Evolutionary conservation across 345 rosid genomes (phyloP).

Genomic region (Populus nigra): DNA sequence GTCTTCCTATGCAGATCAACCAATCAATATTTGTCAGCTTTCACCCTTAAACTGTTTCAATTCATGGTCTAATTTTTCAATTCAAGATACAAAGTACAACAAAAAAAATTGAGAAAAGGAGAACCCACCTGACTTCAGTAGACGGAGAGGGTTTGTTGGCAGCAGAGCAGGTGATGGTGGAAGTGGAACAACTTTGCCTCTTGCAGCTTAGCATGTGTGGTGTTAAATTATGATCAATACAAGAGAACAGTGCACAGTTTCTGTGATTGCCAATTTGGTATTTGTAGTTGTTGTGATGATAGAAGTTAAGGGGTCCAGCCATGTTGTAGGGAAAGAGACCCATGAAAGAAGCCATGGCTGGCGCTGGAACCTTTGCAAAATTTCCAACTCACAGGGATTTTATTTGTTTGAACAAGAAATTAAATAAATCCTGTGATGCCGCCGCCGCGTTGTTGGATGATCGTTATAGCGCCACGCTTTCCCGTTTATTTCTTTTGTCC

Average conservation of each 20-base stretch:
- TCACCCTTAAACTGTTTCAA: not conserved
- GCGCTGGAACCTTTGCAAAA: not conserved
- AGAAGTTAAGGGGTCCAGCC: slow-evolving; percentile 15
- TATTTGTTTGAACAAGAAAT: too few relatives aligned
- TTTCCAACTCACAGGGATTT: not conserved
- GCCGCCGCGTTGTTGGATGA: slow-evolving; percentile 21
- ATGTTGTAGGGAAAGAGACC: slow-evolving; percentile 30
- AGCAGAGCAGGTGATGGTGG: slow-evolving; percentile 46
- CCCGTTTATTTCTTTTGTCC: too few relatives aligned
- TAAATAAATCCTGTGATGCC: not conserved
- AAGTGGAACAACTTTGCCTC: slow-evolving; percentile 1
- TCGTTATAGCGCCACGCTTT: slow-evolving; percentile 21
- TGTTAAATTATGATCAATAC: not conserved
- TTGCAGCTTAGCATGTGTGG: not conserved
- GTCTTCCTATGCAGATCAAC: not conserved
- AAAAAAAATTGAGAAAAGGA: not conserved
- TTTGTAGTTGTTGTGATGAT: slow-evolving; percentile 7
- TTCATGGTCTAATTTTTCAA: not conserved
- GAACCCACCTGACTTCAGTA: slow-evolving; percentile 56
- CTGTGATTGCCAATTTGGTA: slow-evolving; percentile 11
- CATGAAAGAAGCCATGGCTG: slow-evolving; percentile 37
- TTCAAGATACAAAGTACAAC: not conserved
- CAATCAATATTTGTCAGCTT: not conserved
- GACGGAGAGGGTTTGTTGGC: slow-evolving; percentile 53
- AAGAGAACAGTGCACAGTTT: not conserved